Conservation (phyloP, 1,139 yeast species). For the Debaryomyces subglobosus region DNA sequence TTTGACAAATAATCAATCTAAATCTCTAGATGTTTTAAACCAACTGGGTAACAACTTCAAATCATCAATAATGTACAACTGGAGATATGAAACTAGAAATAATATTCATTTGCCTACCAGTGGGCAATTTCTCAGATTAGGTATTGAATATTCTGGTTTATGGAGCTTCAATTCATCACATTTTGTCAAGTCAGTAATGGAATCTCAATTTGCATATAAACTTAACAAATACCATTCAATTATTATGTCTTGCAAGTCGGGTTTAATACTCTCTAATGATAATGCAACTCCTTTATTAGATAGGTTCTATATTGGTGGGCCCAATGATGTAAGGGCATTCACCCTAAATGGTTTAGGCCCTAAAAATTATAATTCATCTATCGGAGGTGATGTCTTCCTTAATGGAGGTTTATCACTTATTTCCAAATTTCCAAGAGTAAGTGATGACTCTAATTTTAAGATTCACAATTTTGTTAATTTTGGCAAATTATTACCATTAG, state of each 20-base stretch:
- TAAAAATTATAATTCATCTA: slow-evolving; percentile 55
- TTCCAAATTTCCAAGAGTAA: slow-evolving; percentile 62
- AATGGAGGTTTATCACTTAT: slow-evolving; percentile 74
- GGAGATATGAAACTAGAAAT: slow-evolving; percentile 61
- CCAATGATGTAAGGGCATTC: slow-evolving; percentile 81
- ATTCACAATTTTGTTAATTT: slow-evolving; percentile 72
- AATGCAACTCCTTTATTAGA: slow-evolving; percentile 57
- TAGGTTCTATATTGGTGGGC: slow-evolving; percentile 65
- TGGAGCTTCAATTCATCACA: slow-evolving; percentile 28
- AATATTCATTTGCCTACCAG: slow-evolving; percentile 54
- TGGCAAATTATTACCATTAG: slow-evolving; percentile 62
- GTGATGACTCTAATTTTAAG: slow-evolving; percentile 63
- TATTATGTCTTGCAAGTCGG: slow-evolving; percentile 52
- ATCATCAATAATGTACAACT: slow-evolving; percentile 54
- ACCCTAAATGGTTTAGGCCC: slow-evolving; percentile 85
- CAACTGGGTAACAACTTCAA: slow-evolving; percentile 68
- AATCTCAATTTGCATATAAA: slow-evolving; percentile 45
- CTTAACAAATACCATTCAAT: slow-evolving; percentile 33
- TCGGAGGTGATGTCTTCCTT: slow-evolving; percentile 82
- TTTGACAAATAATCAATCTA: slow-evolving; percentile 47
- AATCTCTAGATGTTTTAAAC: slow-evolving; percentile 34
- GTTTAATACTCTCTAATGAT: slow-evolving; percentile 47
- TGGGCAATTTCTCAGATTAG: slow-evolving; percentile 58
- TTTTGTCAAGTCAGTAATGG: slow-evolving; percentile 52
- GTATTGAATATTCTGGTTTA: slow-evolving; percentile 61